Base-by-base conservation (phyloP, 2,329 filamentous ascomycete genomes). In the Hypomyces rosellus region DNA sequence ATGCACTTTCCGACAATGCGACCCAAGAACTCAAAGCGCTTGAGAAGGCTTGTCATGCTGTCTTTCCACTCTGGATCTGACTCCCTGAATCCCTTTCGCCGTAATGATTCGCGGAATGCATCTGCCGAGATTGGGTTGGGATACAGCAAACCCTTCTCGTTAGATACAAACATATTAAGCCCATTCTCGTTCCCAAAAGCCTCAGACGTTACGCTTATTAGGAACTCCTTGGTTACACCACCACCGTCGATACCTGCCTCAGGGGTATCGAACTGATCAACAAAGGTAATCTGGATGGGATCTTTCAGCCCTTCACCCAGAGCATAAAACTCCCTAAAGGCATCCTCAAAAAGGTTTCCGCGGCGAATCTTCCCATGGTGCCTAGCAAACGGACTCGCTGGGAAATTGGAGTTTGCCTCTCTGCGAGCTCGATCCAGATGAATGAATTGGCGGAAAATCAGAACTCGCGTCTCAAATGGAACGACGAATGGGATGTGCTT, bases 401-500 rank as follows among this genome's bases (percentile, higher is more conserved):
- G 49, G 34, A 57, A 51, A 13, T 49, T 49, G 33, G 39, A 56
- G 36, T 49, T 52, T 1, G 58, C 57, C 12, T 59, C 54, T 41
- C 65, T 61, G 25, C 60, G 61, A 8, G 16, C 20, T 22, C 60
- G 60, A 67, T 99, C 93, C 4, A 91, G 74, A 30, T 81, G 71
- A n/a, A 97, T 88, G 60, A 97, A 97, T 62, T 96, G 84, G 30
- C 91, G 82, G 67, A 99, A 97, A 20, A 97, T 92, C 63, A 90
- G 83, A 4, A 99, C 93, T 43, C 93, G 78, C 0, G 88, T 93
- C 36, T 88, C 82, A 60, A 99, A 99, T 0, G 92, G 93, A 41
- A 99, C 93, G 57, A 92, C 88, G 65, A 97, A 99, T 0, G 93
- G 93, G 84, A 99, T 95, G 61, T 97, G 95, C 58, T 93, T 86